phyloP scores from a whole-genome alignment of 129 eudicot genomes.

The carrot (Daucus carota) region DH1_v3.0 NC_030389.2:37948001-37948500 shows the following conservation, averaged over 20 bases:
- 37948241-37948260: neutral
- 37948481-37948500: too few species aligned
- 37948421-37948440: too few species aligned
- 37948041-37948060: neutral
- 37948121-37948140: neutral
- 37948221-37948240: neutral
- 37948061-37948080: neutral
- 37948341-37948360: too few species aligned
- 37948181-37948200: slow-evolving; percentile 1
- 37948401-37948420: too few species aligned
- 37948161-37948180: neutral
- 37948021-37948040: neutral
- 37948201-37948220: neutral
- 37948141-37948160: neutral
- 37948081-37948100: slow-evolving; percentile 2
- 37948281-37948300: too few species aligned
- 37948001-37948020: neutral
- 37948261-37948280: too few species aligned
- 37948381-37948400: too few species aligned
- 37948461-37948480: too few species aligned
- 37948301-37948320: too few species aligned
- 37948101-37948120: neutral
- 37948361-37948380: too few species aligned
- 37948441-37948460: too few species aligned
- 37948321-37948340: too few species aligned